These are phyloP conservation scores for Sporothrix dimorphospora DNA, from an alignment of 2,329 filamentous ascomycete species.

Conservation along the genomic window DNA sequence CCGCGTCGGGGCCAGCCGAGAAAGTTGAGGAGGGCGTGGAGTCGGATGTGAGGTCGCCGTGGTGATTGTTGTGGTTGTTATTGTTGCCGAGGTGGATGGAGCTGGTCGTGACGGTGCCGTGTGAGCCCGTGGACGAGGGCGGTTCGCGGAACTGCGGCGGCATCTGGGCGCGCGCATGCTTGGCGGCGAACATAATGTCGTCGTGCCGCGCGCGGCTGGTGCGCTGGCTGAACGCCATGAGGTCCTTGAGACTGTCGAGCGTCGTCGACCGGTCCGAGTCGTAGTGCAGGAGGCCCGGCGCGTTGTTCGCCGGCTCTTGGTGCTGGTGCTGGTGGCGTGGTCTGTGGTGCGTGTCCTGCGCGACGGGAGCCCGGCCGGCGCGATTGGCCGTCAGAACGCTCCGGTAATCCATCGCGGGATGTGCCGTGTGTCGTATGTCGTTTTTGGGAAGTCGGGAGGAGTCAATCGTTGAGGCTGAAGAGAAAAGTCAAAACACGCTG, in stretches of 20 bases:
- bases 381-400: constrained; percentile 21
- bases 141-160: constrained; percentile 34
- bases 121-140: constrained; percentile 36
- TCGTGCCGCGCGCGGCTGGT: constrained; percentile 45
- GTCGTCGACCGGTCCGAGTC: constrained; percentile 34
- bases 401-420: constrained; percentile 28
- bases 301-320: not conserved
- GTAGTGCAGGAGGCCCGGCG: constrained; percentile 26
- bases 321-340: not conserved
- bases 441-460: not conserved
- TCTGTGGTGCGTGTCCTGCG: constrained; percentile 21
- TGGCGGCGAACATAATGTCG: constrained; percentile 31
- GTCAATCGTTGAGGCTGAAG: not conserved
- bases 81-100: constrained; percentile 26
- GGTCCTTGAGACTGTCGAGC: constrained; percentile 33
- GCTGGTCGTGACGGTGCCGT: constrained; percentile 35
- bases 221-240: constrained; percentile 33
- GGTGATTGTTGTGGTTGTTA: not conserved
- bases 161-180: constrained; percentile 32
- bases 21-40: constrained; percentile 29
- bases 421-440: not conserved
- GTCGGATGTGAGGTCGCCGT: constrained; percentile 19
- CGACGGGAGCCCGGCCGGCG: constrained; percentile 22
- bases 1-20: constrained; percentile 33
- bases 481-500: not conserved